Evolutionary conservation across 2,329 filamentous ascomycete species (phyloP).

Genomic region (Hypocrella siamensis): DNA sequence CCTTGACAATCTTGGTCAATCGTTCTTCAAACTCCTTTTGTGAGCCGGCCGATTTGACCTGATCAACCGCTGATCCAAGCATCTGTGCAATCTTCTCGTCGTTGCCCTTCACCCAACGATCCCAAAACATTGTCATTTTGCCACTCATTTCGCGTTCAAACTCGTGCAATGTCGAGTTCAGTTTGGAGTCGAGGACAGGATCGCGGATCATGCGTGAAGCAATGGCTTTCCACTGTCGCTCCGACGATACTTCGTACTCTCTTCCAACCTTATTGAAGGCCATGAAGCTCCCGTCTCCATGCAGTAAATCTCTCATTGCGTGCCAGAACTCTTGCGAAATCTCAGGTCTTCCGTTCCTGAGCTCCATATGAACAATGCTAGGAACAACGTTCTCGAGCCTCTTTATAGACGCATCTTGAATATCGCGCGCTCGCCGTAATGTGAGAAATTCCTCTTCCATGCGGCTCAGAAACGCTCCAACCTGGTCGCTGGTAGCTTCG

Average conservation of each 20-base stretch:
- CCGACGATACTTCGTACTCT: constrained; percentile 23
- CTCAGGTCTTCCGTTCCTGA: constrained; percentile 32
- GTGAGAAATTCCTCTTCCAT: constrained; percentile 15
- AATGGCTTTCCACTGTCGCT: constrained; percentile 31
- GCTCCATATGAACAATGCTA: constrained; percentile 37
- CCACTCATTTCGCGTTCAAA: constrained; percentile 12
- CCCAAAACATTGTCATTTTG: constrained; percentile 27
- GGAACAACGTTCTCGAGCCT: constrained; percentile 37
- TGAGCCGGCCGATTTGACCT: constrained; percentile 17
- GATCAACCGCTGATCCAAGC: constrained; percentile 15
- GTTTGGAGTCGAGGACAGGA: constrained; percentile 11
- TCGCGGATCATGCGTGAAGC: constrained; percentile 23
- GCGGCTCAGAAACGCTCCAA: constrained; percentile 10
- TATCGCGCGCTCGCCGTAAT: constrained; percentile 13
- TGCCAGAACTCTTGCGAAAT: constrained; percentile 52
- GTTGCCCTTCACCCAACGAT: constrained; percentile 36
- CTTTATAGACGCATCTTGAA: constrained; percentile 22
- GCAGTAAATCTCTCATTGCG: constrained; percentile 41
- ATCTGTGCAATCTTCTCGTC: constrained; percentile 18
- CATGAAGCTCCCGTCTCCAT: constrained; percentile 29
- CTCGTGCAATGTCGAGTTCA: constrained; percentile 11
- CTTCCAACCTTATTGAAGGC: constrained; percentile 25
- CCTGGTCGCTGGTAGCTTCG: constrained; percentile 6
- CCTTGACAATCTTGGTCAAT: constrained; percentile 20
- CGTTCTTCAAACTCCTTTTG: constrained; percentile 17